These are phyloP conservation scores for Boletus sp. DNA, from an alignment of 768 basidiomycete species.

Conservation along the genomic window DNA sequence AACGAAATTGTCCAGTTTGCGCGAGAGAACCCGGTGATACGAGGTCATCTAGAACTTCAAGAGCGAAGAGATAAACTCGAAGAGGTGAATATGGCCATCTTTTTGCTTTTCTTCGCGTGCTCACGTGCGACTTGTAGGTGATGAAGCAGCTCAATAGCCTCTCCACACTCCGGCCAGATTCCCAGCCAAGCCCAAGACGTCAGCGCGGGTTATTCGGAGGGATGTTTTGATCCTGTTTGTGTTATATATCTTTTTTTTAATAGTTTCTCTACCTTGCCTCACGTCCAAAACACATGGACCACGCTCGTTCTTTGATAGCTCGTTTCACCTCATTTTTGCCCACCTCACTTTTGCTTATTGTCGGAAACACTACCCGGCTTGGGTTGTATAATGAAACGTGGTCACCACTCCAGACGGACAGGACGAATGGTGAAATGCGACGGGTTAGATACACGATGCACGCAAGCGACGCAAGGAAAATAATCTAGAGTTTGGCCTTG, in stretches of 20 bases:
- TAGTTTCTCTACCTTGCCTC: neutral
- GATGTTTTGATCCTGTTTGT: constrained; percentile 54
- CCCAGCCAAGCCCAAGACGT: constrained; percentile 67
- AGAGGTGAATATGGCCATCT: constrained; percentile 50
- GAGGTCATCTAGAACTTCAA: constrained; percentile 87
- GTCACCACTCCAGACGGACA: constrained; percentile 17
- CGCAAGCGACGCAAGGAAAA: neutral
- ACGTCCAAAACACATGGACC: constrained; percentile 1
- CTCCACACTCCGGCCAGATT: constrained; percentile 82
- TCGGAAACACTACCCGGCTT: neutral
- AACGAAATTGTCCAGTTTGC: constrained; percentile 89
- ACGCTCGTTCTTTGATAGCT: constrained; percentile 7
- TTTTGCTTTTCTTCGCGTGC: constrained; percentile 1
- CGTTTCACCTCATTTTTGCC: neutral
- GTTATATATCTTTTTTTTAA: neutral
- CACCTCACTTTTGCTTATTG: neutral
- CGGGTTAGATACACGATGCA: neutral
- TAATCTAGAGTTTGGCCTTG: constrained; percentile 42
- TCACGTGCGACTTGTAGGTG: constrained; percentile 48
- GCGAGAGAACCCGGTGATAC: constrained; percentile 88
- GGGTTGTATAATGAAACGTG: constrained; percentile 15
- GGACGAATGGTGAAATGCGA: neutral
- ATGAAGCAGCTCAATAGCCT: constrained; percentile 95
- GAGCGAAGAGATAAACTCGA: constrained; percentile 97
- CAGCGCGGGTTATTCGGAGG: constrained; percentile 76